A percentile compares a stretch with the other conserved stretches of the same genome.
These are phyloP conservation scores for Akebia trifoliata DNA, from an alignment of 164 flowering plant species.

Conservation along the genomic window DNA sequence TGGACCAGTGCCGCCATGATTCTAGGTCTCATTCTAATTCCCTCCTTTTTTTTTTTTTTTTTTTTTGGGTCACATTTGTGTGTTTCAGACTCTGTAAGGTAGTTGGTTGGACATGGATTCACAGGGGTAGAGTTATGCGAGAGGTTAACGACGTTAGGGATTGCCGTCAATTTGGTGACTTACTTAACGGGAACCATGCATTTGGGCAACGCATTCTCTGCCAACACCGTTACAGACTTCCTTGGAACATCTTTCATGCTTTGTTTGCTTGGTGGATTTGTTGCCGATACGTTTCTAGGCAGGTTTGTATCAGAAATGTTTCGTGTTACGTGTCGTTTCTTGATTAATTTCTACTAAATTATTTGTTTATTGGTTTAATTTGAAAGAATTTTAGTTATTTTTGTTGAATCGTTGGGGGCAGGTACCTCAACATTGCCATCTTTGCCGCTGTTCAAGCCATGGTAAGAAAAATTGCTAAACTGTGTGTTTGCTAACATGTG, in stretches of 20 bases:
- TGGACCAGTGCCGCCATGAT: conserved; percentile 91
- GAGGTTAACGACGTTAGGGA: conserved; percentile 79
- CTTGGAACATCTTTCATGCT: conserved; percentile 93
- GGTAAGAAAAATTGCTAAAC: conserved; percentile 27
- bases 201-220: conserved; percentile 71
- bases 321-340: background rate
- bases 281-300: conserved; percentile 92
- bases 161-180: conserved; percentile 86
- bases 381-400: no score
- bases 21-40: conserved; percentile 38
- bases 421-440: conserved; percentile 82
- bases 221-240: conserved; percentile 87
- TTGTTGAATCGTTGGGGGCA: conserved; percentile 14
- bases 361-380: background rate
- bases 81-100: background rate
- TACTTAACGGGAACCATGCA: conserved; percentile 88
- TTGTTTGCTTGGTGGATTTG: conserved; percentile 79
- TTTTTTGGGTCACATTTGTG: background rate
- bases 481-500: background rate
- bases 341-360: background rate
- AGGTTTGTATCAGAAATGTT: conserved; percentile 23
- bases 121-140: conserved; percentile 73
- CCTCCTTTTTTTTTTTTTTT: background rate
- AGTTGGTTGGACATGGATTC: background rate
- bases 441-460: conserved; percentile 77